Percentiles rank a stretch among this genome's conserved stretches.
Evolutionary conservation across 306 rosid species (phyloP).

Genomic region (Senna tora): DNA sequence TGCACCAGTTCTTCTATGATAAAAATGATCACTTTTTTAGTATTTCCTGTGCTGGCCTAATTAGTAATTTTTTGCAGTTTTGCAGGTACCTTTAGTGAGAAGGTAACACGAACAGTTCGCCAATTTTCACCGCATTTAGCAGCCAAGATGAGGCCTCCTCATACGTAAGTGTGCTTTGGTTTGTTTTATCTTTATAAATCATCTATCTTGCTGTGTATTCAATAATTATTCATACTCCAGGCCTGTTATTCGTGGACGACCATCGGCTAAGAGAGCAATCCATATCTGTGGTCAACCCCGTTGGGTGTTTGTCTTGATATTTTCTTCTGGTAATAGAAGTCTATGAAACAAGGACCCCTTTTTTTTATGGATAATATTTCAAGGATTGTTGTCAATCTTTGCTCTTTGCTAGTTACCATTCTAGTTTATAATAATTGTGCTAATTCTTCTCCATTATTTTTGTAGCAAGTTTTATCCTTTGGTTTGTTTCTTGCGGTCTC

Average conservation of each 20-base stretch:
- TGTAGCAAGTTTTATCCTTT: conserved; percentile 77
- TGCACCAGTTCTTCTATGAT: not conserved
- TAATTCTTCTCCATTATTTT: conserved; percentile 10
- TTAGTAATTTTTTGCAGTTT: conserved; percentile 19
- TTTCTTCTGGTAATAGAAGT: conserved; percentile 68
- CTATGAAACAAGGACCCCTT: conserved; percentile 7
- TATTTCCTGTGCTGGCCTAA: not conserved
- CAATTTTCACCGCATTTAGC: conserved; percentile 95
- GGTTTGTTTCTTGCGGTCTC: conserved; percentile 89
- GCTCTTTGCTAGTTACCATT: not conserved
- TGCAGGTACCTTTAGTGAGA: conserved; percentile 86
- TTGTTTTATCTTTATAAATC: conserved; percentile 20
- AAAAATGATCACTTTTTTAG: not conserved
- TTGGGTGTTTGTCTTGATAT: conserved; percentile 81
- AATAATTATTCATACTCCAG: conserved; percentile 35
- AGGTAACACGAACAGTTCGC: conserved; percentile 80
- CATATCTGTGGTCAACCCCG: conserved; percentile 94
- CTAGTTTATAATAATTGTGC: not conserved
- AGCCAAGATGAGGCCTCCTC: conserved; percentile 98
- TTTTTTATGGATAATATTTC: conserved; percentile 27
- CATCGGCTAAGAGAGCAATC: conserved; percentile 80
- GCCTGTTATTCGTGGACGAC: conserved; percentile 42
- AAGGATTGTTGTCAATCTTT: conserved; percentile 18
- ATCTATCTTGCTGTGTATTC: not conserved
- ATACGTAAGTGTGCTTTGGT: conserved; percentile 66